Base-by-base conservation (phyloP, 495 filamentous ascomycete genomes). In the Neurospora sp. region DNA sequence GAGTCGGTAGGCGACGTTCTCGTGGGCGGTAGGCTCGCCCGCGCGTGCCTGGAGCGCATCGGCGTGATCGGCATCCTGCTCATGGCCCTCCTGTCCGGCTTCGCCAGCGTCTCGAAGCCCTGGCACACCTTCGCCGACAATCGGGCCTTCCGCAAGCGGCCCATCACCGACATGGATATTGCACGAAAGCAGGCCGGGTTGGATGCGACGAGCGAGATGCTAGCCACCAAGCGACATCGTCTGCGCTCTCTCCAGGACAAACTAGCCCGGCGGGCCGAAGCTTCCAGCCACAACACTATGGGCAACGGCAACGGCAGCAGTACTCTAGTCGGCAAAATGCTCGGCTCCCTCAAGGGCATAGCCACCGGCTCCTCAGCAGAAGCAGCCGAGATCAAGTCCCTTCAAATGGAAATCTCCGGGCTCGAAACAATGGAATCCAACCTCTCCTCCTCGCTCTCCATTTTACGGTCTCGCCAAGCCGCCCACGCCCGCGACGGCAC, bases 11-110 rank as follows among this genome's bases (percentile, higher is more conserved):
- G 38, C 10, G 72, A 70, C 22, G 42, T 39, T 44, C 42, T 66
- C 20, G 70, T 76, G 72, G 82, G 79, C 5, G 82, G 88, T 74
- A 84, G 83, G 44, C 78, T 94, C 72, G 88, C 85, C 70, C 88
- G 93, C 77, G 92, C 90, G 35, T 93, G 91, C 81, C 83, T 94
- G 59, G 91, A 93, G 79, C 83, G 92, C 42, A 89, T 96, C 20
- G 92, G 91, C 18, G 88, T 95, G 40, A 91, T 94, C 76, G 93
- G 93, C 14, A 91, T 95, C 40, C 91, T 89, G 70, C 82, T 93
- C 40, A 94, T 96, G 93, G 92, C 92, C 10, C 83, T 92, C 27
- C 83, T 96, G 40, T 91, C 92, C 22, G 93, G 93, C 12, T 96
- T 95, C 77, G 93, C 92, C 31, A 91, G 91, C 31, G 90, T 96